Conservation (phyloP, 2,329 filamentous ascomycete genomes). For the Xylaria sp. region DNA sequence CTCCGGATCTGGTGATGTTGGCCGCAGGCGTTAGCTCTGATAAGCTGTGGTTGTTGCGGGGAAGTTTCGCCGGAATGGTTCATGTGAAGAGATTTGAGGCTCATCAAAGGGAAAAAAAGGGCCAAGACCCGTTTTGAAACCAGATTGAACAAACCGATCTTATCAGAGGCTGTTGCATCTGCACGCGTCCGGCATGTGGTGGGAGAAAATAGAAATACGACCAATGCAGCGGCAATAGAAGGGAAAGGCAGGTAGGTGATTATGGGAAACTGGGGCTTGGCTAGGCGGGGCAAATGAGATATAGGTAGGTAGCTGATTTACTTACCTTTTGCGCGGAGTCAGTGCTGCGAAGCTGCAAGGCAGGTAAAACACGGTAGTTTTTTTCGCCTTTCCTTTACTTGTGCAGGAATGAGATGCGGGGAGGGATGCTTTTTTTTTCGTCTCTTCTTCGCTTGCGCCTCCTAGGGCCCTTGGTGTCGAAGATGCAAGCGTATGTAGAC, state of each 20-base stretch:
- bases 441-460: slow-evolving; percentile 24
- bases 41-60: slow-evolving; percentile 35
- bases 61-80: slow-evolving; percentile 27
- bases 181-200: slow-evolving; percentile 32
- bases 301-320: no score
- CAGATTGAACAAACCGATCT: slow-evolving; percentile 27
- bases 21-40: slow-evolving; percentile 37
- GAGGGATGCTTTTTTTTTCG: slow-evolving; percentile 25
- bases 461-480: slow-evolving; percentile 23
- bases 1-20: slow-evolving; percentile 29
- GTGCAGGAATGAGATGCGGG: slow-evolving; percentile 9
- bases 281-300: slow-evolving; percentile 30
- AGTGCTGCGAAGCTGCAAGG: slow-evolving; percentile 26
- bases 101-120: slow-evolving; percentile 13
- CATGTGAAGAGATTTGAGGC: slow-evolving; percentile 26
- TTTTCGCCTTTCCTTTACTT: background rate
- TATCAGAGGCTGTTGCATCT: slow-evolving; percentile 33
- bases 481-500: slow-evolving; percentile 19
- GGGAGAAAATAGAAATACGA: slow-evolving; percentile 33
- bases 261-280: slow-evolving; percentile 28
- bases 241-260: slow-evolving; percentile 17
- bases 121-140: slow-evolving; percentile 23
- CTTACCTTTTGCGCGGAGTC: slow-evolving; percentile 25
- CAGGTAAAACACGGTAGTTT: slow-evolving; percentile 14
- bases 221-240: slow-evolving; percentile 25